These are phyloP conservation scores for Punica granatum DNA, from an alignment of 345 rosid genomes.

Conservation along the genomic window DNA sequence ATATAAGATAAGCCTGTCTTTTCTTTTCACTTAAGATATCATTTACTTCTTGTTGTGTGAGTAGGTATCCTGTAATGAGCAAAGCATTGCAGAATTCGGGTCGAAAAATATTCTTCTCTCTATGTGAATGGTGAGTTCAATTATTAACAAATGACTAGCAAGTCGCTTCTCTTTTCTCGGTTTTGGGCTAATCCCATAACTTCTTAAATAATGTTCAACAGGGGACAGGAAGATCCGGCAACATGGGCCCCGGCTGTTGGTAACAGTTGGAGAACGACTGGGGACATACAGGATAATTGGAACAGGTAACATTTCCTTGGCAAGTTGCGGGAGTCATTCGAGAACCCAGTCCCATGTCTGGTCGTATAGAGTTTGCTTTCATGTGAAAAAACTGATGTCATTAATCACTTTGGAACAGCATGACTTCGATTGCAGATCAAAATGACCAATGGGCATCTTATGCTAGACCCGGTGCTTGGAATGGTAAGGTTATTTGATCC, in stretches of 20 bases:
- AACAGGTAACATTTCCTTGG: slow-evolving; percentile 18
- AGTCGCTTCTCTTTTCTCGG: not conserved
- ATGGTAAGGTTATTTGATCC: slow-evolving; percentile 24
- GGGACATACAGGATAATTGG: slow-evolving; percentile 41
- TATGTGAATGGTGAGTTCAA: slow-evolving; percentile 34
- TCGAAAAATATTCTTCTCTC: slow-evolving; percentile 32
- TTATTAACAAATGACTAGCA: not conserved
- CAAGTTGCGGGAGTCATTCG: too few relatives aligned
- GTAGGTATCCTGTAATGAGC: slow-evolving; percentile 26
- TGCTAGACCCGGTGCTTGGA: slow-evolving; percentile 55
- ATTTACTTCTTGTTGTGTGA: not conserved
- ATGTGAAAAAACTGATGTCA: too few relatives aligned
- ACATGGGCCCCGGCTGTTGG: slow-evolving; percentile 38
- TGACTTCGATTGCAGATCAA: slow-evolving; percentile 26
- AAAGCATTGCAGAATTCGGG: slow-evolving; percentile 25
- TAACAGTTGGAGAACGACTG: slow-evolving; percentile 58
- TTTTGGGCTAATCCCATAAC: not conserved
- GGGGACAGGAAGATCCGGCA: slow-evolving; percentile 41
- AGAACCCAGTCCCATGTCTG: not conserved
- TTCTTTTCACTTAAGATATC: too few relatives aligned
- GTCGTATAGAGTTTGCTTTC: not conserved
- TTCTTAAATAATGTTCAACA: not conserved
- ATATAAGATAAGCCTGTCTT: too few relatives aligned
- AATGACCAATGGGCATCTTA: slow-evolving; percentile 39
- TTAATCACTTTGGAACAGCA: slow-evolving; percentile 16